Percentiles rank a stretch among this genome's conserved stretches.
These are phyloP conservation scores for Arthrocladium fulminans DNA, from an alignment of 2,329 filamentous ascomycete genomes.

Conservation along the genomic window DNA sequence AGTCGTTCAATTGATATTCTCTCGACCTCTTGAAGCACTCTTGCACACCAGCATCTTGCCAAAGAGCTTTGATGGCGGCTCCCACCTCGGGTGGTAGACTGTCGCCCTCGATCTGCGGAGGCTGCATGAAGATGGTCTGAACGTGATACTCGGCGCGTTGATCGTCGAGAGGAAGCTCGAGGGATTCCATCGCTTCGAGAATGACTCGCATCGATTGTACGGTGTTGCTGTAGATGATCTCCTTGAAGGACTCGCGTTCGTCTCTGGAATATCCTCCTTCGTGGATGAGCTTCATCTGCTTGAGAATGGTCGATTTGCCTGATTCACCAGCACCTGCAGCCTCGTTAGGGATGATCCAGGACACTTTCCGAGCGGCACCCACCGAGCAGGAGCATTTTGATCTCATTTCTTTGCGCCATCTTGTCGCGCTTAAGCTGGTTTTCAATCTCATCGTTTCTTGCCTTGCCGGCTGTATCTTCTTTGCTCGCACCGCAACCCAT, in stretches of 20 bases:
- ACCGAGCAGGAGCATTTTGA: conserved; percentile 99
- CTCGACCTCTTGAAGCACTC: conserved; percentile 91
- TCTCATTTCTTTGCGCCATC: conserved; percentile 98
- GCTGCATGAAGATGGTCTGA: conserved; percentile 98
- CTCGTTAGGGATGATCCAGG: not conserved
- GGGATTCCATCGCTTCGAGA: conserved; percentile 59
- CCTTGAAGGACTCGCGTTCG: conserved; percentile 61
- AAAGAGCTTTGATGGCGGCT: conserved; percentile 81
- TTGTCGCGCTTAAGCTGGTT: conserved; percentile 98
- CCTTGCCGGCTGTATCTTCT: conserved; percentile 99
- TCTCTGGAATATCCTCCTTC: conserved; percentile 98
- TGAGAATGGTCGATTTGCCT: conserved; percentile 87
- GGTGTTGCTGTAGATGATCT: conserved; percentile 65
- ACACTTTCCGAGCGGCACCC: conserved; percentile 34
- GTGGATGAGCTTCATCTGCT: conserved; percentile 99
- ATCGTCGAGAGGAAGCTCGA: conserved; percentile 76
- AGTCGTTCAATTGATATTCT: conserved; percentile 95
- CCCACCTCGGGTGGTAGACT: conserved; percentile 90
- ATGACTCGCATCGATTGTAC: conserved; percentile 64
- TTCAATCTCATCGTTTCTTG: conserved; percentile 99
- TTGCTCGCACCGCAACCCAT: conserved; percentile 99
- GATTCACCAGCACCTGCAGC: conserved; percentile 85
- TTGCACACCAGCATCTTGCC: conserved; percentile 88
- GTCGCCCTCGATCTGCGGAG: conserved; percentile 91
- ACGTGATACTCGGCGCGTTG: conserved; percentile 93